Base-by-base conservation (phyloP, 2,329 filamentous ascomycete species). In the Beauveria bassiana region DNA sequence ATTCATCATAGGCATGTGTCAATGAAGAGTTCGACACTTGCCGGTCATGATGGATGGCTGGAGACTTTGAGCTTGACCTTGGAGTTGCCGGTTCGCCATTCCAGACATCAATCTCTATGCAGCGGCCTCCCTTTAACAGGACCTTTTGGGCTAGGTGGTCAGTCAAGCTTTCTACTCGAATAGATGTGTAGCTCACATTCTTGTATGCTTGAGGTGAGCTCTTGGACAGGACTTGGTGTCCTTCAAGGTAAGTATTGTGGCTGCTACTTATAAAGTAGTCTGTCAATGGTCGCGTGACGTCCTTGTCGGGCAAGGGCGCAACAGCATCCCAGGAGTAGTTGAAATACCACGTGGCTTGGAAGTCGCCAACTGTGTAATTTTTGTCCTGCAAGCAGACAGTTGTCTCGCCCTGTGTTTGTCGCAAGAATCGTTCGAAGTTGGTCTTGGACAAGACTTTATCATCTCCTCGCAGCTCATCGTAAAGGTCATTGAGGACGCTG, bases 221-320 rank as follows among this genome's bases (percentile, higher is more conserved):
- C 63, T 86, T 85, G 52, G 91, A 91, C 63, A 85, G 87, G 46
- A 95, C 80, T 74, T 97, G 93, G 68, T 96, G 92, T 2, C 93
- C 93, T 2, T 87, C 87, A 47, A 96, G 79, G 72, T 96, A 97
- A 0, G 93, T 97, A 72, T 97, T 97, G 78, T 97, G 93, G 70
- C 91, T 96, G 66, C 91, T 96, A 64, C 88, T 96, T 72, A 97
- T 93, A 73, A 91, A 97, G 77, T 97, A 97, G 71, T 96, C 91
- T 52, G 88, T 90, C 62, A 96, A 80, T 4, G 91, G 89, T 58
- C 82, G 84, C 0, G 81, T 82, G 38, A 86, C 71, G 69, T 92
- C 87, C 62, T 84, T 79, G 64, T 75, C 69, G 34, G 75, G 72
- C 24, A 75, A 71, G n/a, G 79, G 77, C 65, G 69, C 73, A 22